phyloP scores from a whole-genome alignment of 139 green algal species.

The Micromonas commoda region DNA sequence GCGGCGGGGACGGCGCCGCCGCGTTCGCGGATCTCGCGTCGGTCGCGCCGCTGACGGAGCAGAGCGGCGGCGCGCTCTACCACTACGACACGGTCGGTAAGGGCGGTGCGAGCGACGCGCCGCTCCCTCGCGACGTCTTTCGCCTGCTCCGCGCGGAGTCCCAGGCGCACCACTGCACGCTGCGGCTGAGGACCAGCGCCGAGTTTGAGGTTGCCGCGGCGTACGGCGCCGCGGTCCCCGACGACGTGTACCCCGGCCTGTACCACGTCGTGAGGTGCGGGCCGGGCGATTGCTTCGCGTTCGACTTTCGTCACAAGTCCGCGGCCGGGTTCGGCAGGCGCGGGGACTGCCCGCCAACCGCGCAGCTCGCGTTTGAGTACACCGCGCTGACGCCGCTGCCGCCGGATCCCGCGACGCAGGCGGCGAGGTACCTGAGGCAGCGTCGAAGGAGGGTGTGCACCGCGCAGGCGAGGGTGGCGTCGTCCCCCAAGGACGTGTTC shows the following conservation, averaged over 20 bases:
- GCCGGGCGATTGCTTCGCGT: conserved; percentile 50
- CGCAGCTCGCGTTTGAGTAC: conserved; percentile 69
- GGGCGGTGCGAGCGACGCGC: conserved; percentile 28
- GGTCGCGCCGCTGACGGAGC: conserved; percentile 46
- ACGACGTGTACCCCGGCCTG: conserved; percentile 52
- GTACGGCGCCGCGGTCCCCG: conserved; percentile 14
- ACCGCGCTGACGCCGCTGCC: not conserved
- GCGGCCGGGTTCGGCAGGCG: conserved; percentile 27
- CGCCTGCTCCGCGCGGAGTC: conserved; percentile 41
- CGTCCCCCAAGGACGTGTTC: conserved; percentile 46
- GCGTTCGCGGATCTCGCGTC: conserved; percentile 37
- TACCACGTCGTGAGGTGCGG: conserved; percentile 56
- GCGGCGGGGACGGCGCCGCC: not conserved
- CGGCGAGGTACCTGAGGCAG: not conserved
- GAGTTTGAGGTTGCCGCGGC: conserved; percentile 39
- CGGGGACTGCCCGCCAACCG: conserved; percentile 26
- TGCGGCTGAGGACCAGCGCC: conserved; percentile 60
- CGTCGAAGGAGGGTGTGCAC: conserved; percentile 3
- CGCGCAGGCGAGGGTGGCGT: not conserved
- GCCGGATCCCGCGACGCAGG: not conserved
- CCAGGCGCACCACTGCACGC: conserved; percentile 45
- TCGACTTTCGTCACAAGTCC: conserved; percentile 51
- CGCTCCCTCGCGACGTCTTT: conserved; percentile 64
- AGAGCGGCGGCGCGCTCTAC: conserved; percentile 59
- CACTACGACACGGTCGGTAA: conserved; percentile 49